Conservation (phyloP, 1,284 basidiomycete genomes). For the Apiotrichum veenhuisii region DNA sequence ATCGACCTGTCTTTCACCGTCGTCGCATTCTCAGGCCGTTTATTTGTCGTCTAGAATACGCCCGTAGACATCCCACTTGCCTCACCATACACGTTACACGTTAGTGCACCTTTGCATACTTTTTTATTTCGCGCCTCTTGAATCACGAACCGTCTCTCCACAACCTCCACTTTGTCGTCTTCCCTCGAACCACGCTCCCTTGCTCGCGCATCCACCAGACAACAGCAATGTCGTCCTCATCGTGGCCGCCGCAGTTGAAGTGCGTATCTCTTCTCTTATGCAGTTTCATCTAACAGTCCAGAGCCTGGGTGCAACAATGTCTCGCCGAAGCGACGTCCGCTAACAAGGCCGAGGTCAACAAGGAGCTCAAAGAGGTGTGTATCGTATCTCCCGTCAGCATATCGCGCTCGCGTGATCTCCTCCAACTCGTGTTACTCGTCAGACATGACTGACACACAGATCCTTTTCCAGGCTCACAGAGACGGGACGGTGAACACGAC, state of each 20-base stretch:
- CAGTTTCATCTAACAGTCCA: constrained; percentile 10
- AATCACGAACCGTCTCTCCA: too few species aligned
- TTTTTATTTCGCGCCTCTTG: too few species aligned
- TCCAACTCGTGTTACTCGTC: not conserved
- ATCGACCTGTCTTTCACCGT: too few species aligned
- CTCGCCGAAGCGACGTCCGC: constrained; percentile 41
- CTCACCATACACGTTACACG: too few species aligned
- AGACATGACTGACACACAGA: constrained; percentile 19
- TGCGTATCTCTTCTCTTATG: constrained; percentile 10
- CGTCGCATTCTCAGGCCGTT: too few species aligned
- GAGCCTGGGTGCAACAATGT: constrained; percentile 47
- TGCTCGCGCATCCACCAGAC: not conserved
- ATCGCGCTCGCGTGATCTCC: too few species aligned
- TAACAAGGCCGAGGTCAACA: constrained; percentile 48
- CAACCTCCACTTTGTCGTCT: not conserved
- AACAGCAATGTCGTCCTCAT: constrained; percentile 28
- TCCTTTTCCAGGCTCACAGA: constrained; percentile 47
- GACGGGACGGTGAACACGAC: constrained; percentile 44
- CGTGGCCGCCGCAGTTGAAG: constrained; percentile 42
- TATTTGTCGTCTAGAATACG: too few species aligned
- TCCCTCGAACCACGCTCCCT: not conserved
- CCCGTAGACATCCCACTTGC: too few species aligned
- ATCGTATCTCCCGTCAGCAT: too few species aligned
- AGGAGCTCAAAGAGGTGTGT: constrained; percentile 47
- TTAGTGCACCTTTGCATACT: too few species aligned